Evolutionary conservation across 495 filamentous ascomycete species (phyloP).

Genomic region (Neurospora sp.): DNA sequence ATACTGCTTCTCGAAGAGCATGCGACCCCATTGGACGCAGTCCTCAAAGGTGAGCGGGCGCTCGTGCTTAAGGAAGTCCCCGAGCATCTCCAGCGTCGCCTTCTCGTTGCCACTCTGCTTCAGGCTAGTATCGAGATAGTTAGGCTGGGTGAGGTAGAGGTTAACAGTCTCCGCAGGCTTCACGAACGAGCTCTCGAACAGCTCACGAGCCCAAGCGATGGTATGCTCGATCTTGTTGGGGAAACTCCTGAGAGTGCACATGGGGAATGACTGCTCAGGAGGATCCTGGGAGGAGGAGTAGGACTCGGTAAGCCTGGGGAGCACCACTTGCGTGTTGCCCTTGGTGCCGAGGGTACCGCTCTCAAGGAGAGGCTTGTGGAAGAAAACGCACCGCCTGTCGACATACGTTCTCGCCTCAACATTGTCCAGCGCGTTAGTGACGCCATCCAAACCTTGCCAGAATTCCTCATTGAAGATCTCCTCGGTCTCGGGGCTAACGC

Average conservation of each 20-base stretch:
- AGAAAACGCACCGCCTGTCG: slow-evolving; percentile 95
- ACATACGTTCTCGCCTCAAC: slow-evolving; percentile 97
- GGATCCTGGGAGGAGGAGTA: slow-evolving; percentile 98
- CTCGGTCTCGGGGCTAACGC: slow-evolving; percentile 88
- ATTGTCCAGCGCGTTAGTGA: slow-evolving; percentile 97
- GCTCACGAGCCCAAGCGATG: slow-evolving; percentile 93
- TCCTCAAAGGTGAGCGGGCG: slow-evolving; percentile 92
- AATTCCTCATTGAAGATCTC: slow-evolving; percentile 91
- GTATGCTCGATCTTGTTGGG: slow-evolving; percentile 99
- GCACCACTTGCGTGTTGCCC: slow-evolving; percentile 93
- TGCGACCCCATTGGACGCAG: slow-evolving; percentile 87
- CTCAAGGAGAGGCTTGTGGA: slow-evolving; percentile 92
- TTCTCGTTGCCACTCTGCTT: slow-evolving; percentile 97
- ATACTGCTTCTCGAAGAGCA: slow-evolving; percentile 93
- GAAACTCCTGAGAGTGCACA: slow-evolving; percentile 97
- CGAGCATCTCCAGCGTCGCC: slow-evolving; percentile 81
- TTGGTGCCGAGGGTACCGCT: slow-evolving; percentile 97
- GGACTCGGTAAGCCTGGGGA: slow-evolving; percentile 86
- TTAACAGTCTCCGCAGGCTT: slow-evolving; percentile 93
- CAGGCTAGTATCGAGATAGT: slow-evolving; percentile 80
- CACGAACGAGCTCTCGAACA: slow-evolving; percentile 90
- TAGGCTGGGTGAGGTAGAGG: slow-evolving; percentile 81
- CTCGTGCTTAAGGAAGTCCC: slow-evolving; percentile 83
- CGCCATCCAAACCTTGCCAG: slow-evolving; percentile 81
- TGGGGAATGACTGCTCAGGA: slow-evolving; percentile 96